A percentile compares a stretch with the other conserved stretches of the same genome.
Evolutionary conservation across 306 rosid genomes (phyloP).

Genomic region (Senna tora): DNA sequence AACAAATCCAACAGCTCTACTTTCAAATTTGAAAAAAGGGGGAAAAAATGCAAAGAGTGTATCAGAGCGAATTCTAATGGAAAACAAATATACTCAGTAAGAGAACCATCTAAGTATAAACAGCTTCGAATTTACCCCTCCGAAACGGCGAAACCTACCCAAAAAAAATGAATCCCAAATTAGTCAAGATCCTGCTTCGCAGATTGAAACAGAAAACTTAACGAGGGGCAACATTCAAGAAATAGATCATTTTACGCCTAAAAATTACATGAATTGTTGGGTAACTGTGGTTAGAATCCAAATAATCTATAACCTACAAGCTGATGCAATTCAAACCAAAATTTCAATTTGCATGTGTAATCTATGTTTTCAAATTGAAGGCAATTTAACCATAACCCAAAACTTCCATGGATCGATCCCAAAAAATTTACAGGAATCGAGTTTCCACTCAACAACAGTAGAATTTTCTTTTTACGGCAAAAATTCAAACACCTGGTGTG

Average conservation of each 20-base stretch:
- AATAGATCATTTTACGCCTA: constrained; percentile 34
- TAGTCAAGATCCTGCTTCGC: constrained; percentile 36
- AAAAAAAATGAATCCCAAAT: constrained; percentile 35
- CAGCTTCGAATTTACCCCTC: constrained; percentile 26
- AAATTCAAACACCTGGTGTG: constrained; percentile 20
- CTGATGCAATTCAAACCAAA: constrained; percentile 24
- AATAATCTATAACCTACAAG: constrained; percentile 4
- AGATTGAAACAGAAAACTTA: constrained; percentile 39
- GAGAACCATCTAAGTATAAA: constrained; percentile 19
- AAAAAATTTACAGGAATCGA: constrained; percentile 38
- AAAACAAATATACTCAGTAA: constrained; percentile 5
- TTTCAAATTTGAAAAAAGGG: constrained; percentile 23
- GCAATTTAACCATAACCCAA: constrained; percentile 37
- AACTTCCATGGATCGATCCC: constrained; percentile 44
- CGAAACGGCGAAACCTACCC: constrained; percentile 27
- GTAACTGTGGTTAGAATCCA: constrained; percentile 15
- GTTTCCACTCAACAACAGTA: constrained; percentile 18
- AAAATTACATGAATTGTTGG: constrained; percentile 27
- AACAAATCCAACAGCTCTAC: constrained; percentile 36
- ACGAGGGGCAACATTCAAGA: constrained; percentile 21
- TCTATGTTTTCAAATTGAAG: constrained; percentile 31
- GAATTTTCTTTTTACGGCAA: constrained; percentile 14
- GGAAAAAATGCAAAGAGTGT: not conserved
- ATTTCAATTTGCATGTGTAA: constrained; percentile 42
- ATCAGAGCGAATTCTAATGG: constrained; percentile 33